phyloP scores from a whole-genome alignment of 768 basidiomycete genomes.

The Russula foetens region DNA sequence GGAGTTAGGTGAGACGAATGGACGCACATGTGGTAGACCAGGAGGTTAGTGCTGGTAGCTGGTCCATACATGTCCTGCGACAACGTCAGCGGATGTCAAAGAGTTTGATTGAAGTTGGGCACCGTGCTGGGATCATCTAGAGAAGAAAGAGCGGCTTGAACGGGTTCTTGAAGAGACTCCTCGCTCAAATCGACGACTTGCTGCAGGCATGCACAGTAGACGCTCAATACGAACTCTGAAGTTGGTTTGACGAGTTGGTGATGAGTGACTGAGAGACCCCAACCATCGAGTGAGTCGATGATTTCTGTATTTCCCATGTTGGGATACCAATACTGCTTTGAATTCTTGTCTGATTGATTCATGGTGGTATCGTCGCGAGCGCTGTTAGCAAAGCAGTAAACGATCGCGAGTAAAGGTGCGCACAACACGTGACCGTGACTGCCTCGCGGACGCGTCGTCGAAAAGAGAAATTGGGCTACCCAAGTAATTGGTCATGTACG shows the following conservation, averaged over 20 bases:
- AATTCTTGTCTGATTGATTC: slow-evolving; percentile 10
- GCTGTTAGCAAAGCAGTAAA: too few species aligned
- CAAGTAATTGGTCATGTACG: background rate
- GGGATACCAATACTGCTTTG: slow-evolving; percentile 48
- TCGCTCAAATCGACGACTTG: slow-evolving; percentile 59
- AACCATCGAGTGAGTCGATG: slow-evolving; percentile 52
- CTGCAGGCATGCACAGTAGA: slow-evolving; percentile 65
- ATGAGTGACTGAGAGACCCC: slow-evolving; percentile 58
- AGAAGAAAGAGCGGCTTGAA: slow-evolving; percentile 44
- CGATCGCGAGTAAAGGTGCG: too few species aligned
- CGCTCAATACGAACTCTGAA: slow-evolving; percentile 58
- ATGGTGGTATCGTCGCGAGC: background rate
- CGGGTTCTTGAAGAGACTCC: slow-evolving; percentile 50
- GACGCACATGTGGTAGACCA: slow-evolving; percentile 62
- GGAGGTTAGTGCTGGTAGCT: slow-evolving; percentile 51
- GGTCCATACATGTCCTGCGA: slow-evolving; percentile 57
- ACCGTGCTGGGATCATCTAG: slow-evolving; percentile 48
- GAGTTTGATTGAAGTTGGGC: slow-evolving; percentile 10
- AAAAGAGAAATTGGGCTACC: background rate
- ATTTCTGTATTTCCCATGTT: slow-evolving; percentile 59
- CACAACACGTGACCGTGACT: slow-evolving; percentile 1
- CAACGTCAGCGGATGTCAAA: background rate
- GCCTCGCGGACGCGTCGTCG: slow-evolving; percentile 1
- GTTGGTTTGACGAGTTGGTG: slow-evolving; percentile 64
- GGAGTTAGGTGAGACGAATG: background rate